Percentiles rank a stretch among this genome's conserved stretches.
Evolutionary conservation across 176 grass and related monocot genomes (phyloP).

Genomic region (Oryza nivara): DNA sequence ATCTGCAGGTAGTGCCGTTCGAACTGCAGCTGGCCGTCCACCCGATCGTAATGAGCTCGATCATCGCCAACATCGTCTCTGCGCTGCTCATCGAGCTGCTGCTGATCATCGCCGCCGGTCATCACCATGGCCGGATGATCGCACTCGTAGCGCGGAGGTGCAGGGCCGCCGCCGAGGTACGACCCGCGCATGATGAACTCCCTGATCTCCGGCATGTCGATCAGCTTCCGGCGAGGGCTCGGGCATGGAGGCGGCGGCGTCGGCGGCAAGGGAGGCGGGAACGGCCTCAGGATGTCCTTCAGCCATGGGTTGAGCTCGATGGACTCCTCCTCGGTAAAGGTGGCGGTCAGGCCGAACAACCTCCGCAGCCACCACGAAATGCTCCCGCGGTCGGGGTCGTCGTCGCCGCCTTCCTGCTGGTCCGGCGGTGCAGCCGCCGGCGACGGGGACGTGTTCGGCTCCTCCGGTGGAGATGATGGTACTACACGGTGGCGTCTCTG

Average conservation of each 20-base stretch:
- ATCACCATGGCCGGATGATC: background rate
- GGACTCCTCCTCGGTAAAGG: too few relatives aligned
- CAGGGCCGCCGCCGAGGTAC: background rate
- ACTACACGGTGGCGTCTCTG: background rate
- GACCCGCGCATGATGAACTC: background rate
- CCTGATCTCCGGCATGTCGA: background rate
- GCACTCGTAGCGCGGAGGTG: background rate
- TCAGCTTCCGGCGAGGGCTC: background rate
- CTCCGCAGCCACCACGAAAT: too few relatives aligned
- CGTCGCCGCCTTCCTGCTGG: too few relatives aligned
- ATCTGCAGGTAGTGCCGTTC: background rate
- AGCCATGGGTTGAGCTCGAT: background rate
- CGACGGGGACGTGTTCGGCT: too few relatives aligned
- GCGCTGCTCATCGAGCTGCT: background rate
- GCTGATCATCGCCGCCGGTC: too few relatives aligned
- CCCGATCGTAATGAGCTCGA: background rate
- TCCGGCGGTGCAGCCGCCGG: too few relatives aligned
- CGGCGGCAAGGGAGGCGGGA: background rate
- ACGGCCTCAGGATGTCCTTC: background rate
- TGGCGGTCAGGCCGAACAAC: too few relatives aligned
- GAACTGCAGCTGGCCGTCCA: background rate
- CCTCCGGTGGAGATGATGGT: too few relatives aligned
- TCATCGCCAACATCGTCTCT: background rate
- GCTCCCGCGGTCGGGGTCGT: too few relatives aligned
- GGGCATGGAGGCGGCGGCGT: too few relatives aligned